Percentiles rank a stretch among this genome's conserved stretches.
These are phyloP conservation scores for Epithele typhae DNA, from an alignment of 768 basidiomycete genomes.

Conservation along the genomic window DNA sequence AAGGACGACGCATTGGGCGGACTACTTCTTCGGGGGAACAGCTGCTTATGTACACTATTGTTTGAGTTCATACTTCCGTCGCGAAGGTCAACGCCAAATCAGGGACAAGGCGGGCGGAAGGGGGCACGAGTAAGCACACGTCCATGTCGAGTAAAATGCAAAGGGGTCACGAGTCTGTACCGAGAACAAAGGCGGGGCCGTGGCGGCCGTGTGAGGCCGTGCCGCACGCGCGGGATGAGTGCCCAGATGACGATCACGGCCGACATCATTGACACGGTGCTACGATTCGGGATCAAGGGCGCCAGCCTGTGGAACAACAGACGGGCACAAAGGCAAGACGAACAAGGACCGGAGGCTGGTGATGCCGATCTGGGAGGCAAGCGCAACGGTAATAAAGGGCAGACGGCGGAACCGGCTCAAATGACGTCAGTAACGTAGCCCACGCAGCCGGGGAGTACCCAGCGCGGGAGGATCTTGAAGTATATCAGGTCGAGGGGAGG, in stretches of 20 bases:
- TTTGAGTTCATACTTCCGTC: too few relatives aligned
- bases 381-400: slow-evolving; percentile 69
- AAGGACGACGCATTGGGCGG: too few relatives aligned
- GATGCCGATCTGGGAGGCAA: slow-evolving; percentile 61
- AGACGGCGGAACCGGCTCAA: slow-evolving; percentile 68
- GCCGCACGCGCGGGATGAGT: slow-evolving; percentile 37
- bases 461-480: slow-evolving; percentile 61
- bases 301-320: neutral
- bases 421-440: slow-evolving; percentile 43
- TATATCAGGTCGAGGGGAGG: slow-evolving; percentile 48
- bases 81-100: too few relatives aligned
- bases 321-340: slow-evolving; percentile 29
- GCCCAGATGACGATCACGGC: slow-evolving; percentile 55
- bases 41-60: too few relatives aligned
- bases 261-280: slow-evolving; percentile 58
- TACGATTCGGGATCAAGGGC: slow-evolving; percentile 17
- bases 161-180: too few relatives aligned
- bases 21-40: too few relatives aligned
- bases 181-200: too few relatives aligned
- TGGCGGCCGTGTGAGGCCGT: slow-evolving; percentile 8
- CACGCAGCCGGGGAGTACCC: slow-evolving; percentile 54
- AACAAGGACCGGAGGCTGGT: slow-evolving; percentile 58
- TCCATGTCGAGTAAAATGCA: too few relatives aligned
- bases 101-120: too few relatives aligned
- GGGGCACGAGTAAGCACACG: too few relatives aligned